phyloP scores from a whole-genome alignment of 495 filamentous ascomycete genomes.

The Neurospora hispaniola region DNA sequence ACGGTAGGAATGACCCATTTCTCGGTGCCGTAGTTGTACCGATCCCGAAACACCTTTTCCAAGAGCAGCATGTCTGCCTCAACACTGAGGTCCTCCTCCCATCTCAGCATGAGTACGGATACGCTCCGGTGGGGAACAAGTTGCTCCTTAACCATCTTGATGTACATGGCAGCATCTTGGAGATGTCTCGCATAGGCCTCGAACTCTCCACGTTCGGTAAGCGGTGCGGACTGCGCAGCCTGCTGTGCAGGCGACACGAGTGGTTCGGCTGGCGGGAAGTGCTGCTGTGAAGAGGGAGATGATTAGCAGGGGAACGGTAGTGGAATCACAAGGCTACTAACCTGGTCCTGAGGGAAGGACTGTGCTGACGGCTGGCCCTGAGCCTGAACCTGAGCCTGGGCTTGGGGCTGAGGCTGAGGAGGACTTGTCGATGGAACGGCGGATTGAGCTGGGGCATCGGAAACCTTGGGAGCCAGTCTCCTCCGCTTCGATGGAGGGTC shows the following conservation, averaged over 20 bases:
- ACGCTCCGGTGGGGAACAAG: slow-evolving; percentile 30
- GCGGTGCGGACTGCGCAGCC: slow-evolving; percentile 10
- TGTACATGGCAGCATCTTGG: slow-evolving; percentile 46
- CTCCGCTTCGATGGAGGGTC: slow-evolving; percentile 28
- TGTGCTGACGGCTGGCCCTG: slow-evolving; percentile 11
- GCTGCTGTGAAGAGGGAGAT: slow-evolving; percentile 6
- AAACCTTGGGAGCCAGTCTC: slow-evolving; percentile 28
- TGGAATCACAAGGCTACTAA: slow-evolving; percentile 6
- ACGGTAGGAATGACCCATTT: slow-evolving; percentile 41
- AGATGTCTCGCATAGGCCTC: slow-evolving; percentile 48
- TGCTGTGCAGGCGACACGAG: slow-evolving; percentile 11
- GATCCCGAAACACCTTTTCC: slow-evolving; percentile 40
- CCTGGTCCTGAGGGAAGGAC: slow-evolving; percentile 19
- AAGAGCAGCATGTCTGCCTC: slow-evolving; percentile 38
- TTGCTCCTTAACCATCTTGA: slow-evolving; percentile 39
- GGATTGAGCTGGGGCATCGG: slow-evolving; percentile 13
- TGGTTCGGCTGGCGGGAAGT: slow-evolving; percentile 12
- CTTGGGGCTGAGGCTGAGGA: slow-evolving; percentile 12
- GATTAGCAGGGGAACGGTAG: neutral
- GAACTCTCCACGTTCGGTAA: slow-evolving; percentile 41
- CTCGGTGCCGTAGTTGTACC: slow-evolving; percentile 43
- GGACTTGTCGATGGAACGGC: slow-evolving; percentile 8
- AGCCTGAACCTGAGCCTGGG: neutral
- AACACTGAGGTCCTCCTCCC: slow-evolving; percentile 42
- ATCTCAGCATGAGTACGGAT: slow-evolving; percentile 43